Base-by-base conservation (phyloP, 202 grass and related monocot genomes). In the Setaria viridis region DNA sequence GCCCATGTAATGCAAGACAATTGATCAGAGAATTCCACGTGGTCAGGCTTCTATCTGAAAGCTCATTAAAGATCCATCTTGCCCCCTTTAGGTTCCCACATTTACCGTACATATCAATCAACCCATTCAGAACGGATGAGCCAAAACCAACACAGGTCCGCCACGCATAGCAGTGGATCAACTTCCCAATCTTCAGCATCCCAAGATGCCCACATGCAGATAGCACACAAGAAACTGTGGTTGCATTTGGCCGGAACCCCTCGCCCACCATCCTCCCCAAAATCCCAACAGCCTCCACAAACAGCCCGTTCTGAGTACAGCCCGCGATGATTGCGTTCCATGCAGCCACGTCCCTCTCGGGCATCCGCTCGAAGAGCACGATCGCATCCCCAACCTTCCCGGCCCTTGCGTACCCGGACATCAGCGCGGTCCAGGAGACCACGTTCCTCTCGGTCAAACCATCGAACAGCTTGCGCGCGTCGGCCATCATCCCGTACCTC, bases 71-170 rank as follows among this genome's bases (percentile, higher is more conserved):
- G 41, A 95, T 95, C 91, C 91, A 95, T 58, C 43, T 82, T 16
- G 91, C 91, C 72, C 84, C 88, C 62, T 80, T 89, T 79, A 98
- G 84, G 81, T 76, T 82, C 33, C 95, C 95, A 51, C 95, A 98
- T 95, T 95, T 98, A 15, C 95, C 95, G 57, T 95, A 95, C 91
- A 98, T 91, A 82, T 98, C 95, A 47, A 95, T 91, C 78, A 98
- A 78, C 19, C 85, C 87, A 80, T 98, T 95, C 47, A 88, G 56
- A 76, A 95, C 84, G 42, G 91, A 95, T 4, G 91, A 85, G 59
- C 85, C 86, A 80, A 89, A 87, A 81, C 84, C 88, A 71, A 91
- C 70, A 80, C 63, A 80, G 68, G 42, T 92, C 78, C 90, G 88
- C 89, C 86, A 98, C 3, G 85, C 87, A 17, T 90, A 98, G 15